A percentile compares a stretch with the other conserved stretches of the same genome.
Evolutionary conservation across 257 asterid species (phyloP).

Genomic region (Petunia secreta): DNA sequence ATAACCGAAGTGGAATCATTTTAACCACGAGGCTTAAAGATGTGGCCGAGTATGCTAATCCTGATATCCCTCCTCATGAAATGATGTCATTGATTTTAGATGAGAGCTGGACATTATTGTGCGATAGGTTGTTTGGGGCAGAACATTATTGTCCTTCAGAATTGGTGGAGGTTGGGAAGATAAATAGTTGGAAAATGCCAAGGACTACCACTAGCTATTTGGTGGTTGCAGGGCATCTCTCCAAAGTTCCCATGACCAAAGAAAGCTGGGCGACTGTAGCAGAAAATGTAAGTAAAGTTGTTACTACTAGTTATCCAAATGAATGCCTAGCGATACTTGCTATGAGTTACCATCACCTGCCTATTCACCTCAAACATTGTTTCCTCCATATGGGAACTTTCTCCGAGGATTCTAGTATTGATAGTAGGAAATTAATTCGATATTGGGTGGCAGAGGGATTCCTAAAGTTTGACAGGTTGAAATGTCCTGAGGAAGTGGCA

Average conservation of each 20-base stretch:
- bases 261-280: constrained; percentile 6
- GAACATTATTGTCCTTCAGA: constrained; percentile 1
- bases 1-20: constrained; percentile 16
- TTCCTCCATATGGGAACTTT: constrained; percentile 9
- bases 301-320: neutral
- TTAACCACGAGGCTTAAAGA: constrained; percentile 17
- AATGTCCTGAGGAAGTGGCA: neutral
- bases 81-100: neutral
- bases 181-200: neutral
- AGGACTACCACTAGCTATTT: neutral
- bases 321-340: constrained; percentile 15
- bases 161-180: constrained; percentile 3
- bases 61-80: neutral
- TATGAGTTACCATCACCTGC: constrained; percentile 28
- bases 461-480: neutral
- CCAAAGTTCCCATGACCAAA: neutral
- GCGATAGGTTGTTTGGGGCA: neutral
- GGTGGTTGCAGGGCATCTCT: constrained; percentile 5
- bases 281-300: neutral
- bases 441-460: constrained; percentile 33
- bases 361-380: neutral
- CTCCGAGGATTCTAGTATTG: constrained; percentile 22
- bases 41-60: constrained; percentile 12
- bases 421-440: constrained; percentile 3
- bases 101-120: constrained; percentile 26